Evolutionary conservation across 2,329 filamentous ascomycete genomes (phyloP).

Genomic region (Curvularia lunata): DNA sequence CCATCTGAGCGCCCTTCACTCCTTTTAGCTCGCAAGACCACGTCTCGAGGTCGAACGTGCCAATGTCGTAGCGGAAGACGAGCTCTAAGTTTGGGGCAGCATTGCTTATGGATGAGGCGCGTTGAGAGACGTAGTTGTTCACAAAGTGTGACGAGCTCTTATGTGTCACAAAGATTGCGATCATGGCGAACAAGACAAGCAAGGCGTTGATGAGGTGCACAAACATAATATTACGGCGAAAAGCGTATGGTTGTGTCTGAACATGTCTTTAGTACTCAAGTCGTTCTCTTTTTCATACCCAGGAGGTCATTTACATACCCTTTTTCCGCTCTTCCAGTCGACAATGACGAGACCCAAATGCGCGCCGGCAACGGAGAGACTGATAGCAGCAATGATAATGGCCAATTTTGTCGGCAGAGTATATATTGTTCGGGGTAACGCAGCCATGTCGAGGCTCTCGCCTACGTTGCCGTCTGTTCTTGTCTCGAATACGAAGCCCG

Average conservation of each 20-base stretch:
- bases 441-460: constrained; percentile 33
- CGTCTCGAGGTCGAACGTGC: constrained; percentile 46
- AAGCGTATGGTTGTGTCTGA: constrained; percentile 41
- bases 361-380: constrained; percentile 27
- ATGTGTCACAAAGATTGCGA: constrained; percentile 41
- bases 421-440: constrained; percentile 36
- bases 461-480: constrained; percentile 17
- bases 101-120: constrained; percentile 26
- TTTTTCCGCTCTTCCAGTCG: constrained; percentile 37
- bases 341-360: constrained; percentile 32
- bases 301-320: constrained; percentile 19
- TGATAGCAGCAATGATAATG: constrained; percentile 32
- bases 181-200: constrained; percentile 40
- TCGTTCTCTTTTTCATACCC: background rate
- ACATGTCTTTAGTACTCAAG: background rate
- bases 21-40: constrained; percentile 43
- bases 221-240: constrained; percentile 45
- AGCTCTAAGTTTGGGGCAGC: constrained; percentile 11
- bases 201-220: constrained; percentile 40
- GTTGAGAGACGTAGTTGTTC: constrained; percentile 33
- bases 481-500: constrained; percentile 39
- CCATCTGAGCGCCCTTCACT: constrained; percentile 31
- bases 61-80: constrained; percentile 40
- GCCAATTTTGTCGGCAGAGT: constrained; percentile 38
- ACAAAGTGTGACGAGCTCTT: constrained; percentile 39